Evolutionary conservation across 1,139 yeast genomes (phyloP), one percentile per base, ranked within the genome.

Genomic region (Candida sojae): DNA sequence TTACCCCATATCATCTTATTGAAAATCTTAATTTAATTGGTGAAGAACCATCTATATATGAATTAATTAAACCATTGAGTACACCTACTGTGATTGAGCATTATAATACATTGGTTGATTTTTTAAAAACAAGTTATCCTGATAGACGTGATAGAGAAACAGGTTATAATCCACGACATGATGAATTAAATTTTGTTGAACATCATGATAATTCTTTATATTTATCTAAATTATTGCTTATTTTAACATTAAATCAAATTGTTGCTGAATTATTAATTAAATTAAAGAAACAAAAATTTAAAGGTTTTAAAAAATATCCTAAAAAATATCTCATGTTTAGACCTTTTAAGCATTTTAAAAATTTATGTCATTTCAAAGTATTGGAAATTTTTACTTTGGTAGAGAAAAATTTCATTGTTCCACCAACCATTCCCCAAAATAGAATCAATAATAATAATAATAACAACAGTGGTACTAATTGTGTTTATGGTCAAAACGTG

Each of bases 221-320:
- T 47, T 57, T 71, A 26, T 69, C 74, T 25, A 65, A 61, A 28
- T 49, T 68, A 26, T 57, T 68, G 31, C 58, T 67, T 6, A 61
- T 69, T 1, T 52, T 71, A 41, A 64, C 75, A 4, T 53, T 68
- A 39, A 59, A 63, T 47, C 57, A 70, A 48, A 53, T 70, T 32
- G 59, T 69, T 5, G 61, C 68, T 10, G 77, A 71, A 50, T 62
- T 67, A 46, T 57, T 68, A 44, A 63, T 67, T 47, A 70, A 68
- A 50, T 58, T 70, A 30, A 66, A 64, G 47, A 54, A 53, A 32
- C 53, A 63, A 46, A 64, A 67, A 48, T 61, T 58, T 45, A 59
- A 59, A 37, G 60, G 60, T 31, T 60, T 61, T 41, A 52, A 57
- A 33, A 52, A 49, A 23, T 58, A 58, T 30, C 53, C 62, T 6